A percentile compares a stretch with the other conserved stretches of the same genome.
These are phyloP conservation scores for Mycena rebaudengoi DNA, from an alignment of 768 basidiomycete genomes.

Conservation along the genomic window DNA sequence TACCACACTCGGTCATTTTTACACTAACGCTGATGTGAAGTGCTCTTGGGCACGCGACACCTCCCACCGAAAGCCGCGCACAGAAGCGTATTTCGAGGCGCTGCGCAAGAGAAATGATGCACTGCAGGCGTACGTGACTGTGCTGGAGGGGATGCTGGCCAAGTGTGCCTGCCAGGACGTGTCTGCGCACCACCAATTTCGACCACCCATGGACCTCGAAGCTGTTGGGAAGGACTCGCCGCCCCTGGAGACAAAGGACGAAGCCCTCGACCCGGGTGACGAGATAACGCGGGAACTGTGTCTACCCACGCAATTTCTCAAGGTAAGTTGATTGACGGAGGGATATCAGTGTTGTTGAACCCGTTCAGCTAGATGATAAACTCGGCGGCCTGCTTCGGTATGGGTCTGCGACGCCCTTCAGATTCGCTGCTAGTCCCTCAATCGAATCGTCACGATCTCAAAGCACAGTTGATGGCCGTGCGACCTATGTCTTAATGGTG, in stretches of 20 bases:
- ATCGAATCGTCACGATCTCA: neutral
- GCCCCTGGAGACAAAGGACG: neutral
- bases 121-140: slow-evolving; percentile 12
- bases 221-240: slow-evolving; percentile 1
- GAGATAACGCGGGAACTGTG: slow-evolving; percentile 23
- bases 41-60: slow-evolving; percentile 21
- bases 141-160: slow-evolving; percentile 9
- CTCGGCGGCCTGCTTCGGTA: slow-evolving; percentile 7
- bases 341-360: neutral
- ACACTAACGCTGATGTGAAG: neutral
- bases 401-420: slow-evolving; percentile 9
- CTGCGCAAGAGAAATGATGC: slow-evolving; percentile 16
- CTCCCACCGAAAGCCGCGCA: slow-evolving; percentile 5
- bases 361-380: slow-evolving; percentile 19
- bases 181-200: slow-evolving; percentile 12
- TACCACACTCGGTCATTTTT: neutral
- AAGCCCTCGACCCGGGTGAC: slow-evolving; percentile 16
- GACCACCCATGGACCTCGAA: slow-evolving; percentile 1
- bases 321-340: neutral
- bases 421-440: neutral
- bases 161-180: slow-evolving; percentile 23
- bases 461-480: neutral
- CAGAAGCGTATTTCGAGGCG: slow-evolving; percentile 25
- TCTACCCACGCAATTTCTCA: slow-evolving; percentile 16
- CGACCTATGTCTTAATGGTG: slow-evolving; percentile 17